Evolutionary conservation across 2,329 filamentous ascomycete genomes (phyloP).

Genomic region (Scedosporium dehoogii): DNA sequence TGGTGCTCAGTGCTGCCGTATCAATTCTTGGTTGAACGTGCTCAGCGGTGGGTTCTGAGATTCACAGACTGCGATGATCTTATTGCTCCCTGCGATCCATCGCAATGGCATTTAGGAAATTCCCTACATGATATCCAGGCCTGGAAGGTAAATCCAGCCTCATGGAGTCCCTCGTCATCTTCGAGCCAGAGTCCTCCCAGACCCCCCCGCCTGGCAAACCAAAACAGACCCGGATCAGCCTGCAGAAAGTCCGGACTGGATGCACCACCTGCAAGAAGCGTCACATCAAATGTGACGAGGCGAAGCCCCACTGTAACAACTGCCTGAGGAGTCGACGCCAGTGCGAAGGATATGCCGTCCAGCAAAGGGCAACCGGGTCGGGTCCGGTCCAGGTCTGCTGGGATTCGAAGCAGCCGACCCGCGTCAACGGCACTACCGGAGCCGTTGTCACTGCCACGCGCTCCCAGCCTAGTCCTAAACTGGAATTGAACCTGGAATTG

Average conservation of each 20-base stretch:
- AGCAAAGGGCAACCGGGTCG: slow-evolving; percentile 8
- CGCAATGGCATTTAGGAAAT: neutral
- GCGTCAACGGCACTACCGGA: neutral
- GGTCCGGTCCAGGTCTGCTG: slow-evolving; percentile 13
- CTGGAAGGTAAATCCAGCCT: neutral
- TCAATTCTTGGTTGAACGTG: too few relatives aligned
- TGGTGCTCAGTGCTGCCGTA: too few relatives aligned
- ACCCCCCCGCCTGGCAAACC: neutral
- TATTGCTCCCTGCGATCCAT: too few relatives aligned
- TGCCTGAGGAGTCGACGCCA: slow-evolving; percentile 9
- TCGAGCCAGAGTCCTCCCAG: neutral
- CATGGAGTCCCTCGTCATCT: neutral
- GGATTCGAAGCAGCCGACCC: slow-evolving; percentile 13
- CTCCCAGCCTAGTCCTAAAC: too few relatives aligned
- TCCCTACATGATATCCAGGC: neutral
- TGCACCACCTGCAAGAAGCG: slow-evolving; percentile 13
- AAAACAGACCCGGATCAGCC: slow-evolving; percentile 10
- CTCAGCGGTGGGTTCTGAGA: too few relatives aligned
- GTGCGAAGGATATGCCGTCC: slow-evolving; percentile 11
- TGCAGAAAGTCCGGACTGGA: slow-evolving; percentile 11
- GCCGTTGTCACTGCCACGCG: slow-evolving; percentile 1
- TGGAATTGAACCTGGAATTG: slow-evolving; percentile 8
- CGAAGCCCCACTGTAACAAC: slow-evolving; percentile 11
- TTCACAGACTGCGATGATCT: too few relatives aligned
- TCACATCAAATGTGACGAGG: slow-evolving; percentile 13